Base-by-base conservation (phyloP, 108 stramenopile genomes). In the Discostella pseudostelligera region DNA sequence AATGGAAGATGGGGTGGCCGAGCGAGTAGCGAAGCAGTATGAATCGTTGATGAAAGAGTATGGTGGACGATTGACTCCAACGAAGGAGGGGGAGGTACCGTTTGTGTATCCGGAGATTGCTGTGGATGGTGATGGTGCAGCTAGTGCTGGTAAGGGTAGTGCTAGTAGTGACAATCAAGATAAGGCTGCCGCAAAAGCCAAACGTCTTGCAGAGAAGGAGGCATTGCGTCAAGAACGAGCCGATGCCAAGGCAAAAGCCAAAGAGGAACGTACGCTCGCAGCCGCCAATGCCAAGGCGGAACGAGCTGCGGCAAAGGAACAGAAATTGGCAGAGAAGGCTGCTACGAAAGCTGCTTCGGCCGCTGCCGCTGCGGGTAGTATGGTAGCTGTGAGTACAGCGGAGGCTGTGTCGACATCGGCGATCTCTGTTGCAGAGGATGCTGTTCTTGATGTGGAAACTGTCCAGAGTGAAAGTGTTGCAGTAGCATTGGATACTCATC, bases 1-100 rank as follows among this genome's bases (percentile, higher is more conserved):
- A 53, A 69, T 76, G 75, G 75, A 76, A 19, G 48, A 76, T 46
- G 48, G 59, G 10, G 56, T 76, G 8, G 75, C 75, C 11, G 67
- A 56, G 20, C 63, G 67, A 42, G 63, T 76, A 2, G 65, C 80
- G 13, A 74, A 50, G 16, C 66, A 82, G 37, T 75, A 74, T 70
- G 69, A 79, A 26, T 21, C 26, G 8, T 48, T 79, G 56, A 70
- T 74, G 67, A 70, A 66, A 16, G 29, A 77, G 36, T 49, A 77
- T 45, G 65, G 66, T 9, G 71, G 71, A 20, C 46, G 76, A 12
- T 21, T 77, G 43, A 67, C 65, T 37, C 71, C 73, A 8, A 6
- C 35, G 14, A 46, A 75, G 43, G 71, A 62, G 37, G 78, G 72
- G 4, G 78, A 78, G 36, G 58, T 53, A n/a, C 77, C 77, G 0